Base-by-base conservation (phyloP, 306 rosid genomes). In the Quercus glauca region DNA sequence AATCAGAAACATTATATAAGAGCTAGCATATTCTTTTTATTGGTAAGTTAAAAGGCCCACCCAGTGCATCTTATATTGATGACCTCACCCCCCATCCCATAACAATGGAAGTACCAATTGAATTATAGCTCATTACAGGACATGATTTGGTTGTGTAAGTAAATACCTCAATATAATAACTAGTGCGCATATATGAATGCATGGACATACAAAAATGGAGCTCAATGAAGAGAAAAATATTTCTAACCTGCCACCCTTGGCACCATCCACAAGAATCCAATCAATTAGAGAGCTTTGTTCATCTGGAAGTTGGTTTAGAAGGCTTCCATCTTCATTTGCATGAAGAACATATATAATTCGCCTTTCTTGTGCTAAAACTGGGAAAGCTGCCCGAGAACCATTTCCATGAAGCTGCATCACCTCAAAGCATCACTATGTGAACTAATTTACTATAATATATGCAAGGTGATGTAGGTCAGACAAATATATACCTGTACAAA, bases 351-450 rank as follows among this genome's bases (percentile, higher is more conserved):
- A 95, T 70, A 95, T 91, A 75, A 91, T 87, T 52, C 86, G 95
- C 45, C 81, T 82, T 56, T 86, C 87, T 60, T 61, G 86, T 14
- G 79, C 88, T 51, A 95, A 61, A 73, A 76, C 78, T 1, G 91
- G 90, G 75, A 95, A 90, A 77, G 91, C 90, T 82, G 81, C 88
- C 57, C 97, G 92, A 53, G 97, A 90, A 59, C 80, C 84, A 78
- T 88, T 76, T 79, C 98, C 99, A 81, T 93, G 99, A 81, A 95
- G 99, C 99, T 95, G 88, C 84, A 77, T 81, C 78, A 81, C 71
- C 70, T 19, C 77, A 82, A 85, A 69, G 71, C 64, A 41, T 20
- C 81, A 75, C 2, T 10, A 73, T 55, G 55, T 70, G 55, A 74
- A 73, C 74, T 20, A 83, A 76, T 79, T 73, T 55, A 52, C 26